Evolutionary conservation across 441 rosid species (phyloP), one percentile per base, ranked within the genome.

Genomic region (Hura crepitans): DNA sequence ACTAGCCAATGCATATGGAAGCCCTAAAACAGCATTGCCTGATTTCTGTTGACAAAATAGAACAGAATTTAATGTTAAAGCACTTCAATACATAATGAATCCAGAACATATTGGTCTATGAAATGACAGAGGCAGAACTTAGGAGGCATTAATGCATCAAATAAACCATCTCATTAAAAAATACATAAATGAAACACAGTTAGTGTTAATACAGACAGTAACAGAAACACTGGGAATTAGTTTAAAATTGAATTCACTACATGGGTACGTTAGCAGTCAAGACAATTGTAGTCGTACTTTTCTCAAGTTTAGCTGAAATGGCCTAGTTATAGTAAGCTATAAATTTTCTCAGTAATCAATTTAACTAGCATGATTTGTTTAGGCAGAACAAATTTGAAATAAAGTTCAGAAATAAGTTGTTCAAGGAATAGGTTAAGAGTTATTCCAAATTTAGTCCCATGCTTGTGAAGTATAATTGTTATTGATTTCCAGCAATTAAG

Each of bases 1-100:
- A 85, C 96, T 86, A 72, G 97, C 98, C 80, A 91, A 77, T 50
- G 93, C 95, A 81, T 91, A 91, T 73, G 96, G 99, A 82, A 95
- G 89, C 62, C 97, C 98, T 74, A 88, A 69, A 76, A 92, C 97
- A 73, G 96, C 89, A 82, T 95, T 95, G 71, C 98, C 99, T 25
- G 99, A 91, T 85, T 87, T 91, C 99, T 95, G 87, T 67, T 70
- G 70, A 77, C 49, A 77, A 59, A 65, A 71, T 23, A 70, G 13
- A 53, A 47, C 49, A 47, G 18, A 47, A 59, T 55, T 63, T 35
- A 71, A 14, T n/a, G 57, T 54, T 23, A n/a, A 35, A 54, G 69
- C 5, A 47, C 59, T 23, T 62, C 30, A 43, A 35, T 18, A 51
- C 6, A 50, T 1, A 66, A 65, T 42, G 28, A 33, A 51, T 25